Evolutionary conservation across 2,329 filamentous ascomycete genomes (phyloP), one percentile per base, ranked within the genome.

Genomic region (Hypoxylon sp.): DNA sequence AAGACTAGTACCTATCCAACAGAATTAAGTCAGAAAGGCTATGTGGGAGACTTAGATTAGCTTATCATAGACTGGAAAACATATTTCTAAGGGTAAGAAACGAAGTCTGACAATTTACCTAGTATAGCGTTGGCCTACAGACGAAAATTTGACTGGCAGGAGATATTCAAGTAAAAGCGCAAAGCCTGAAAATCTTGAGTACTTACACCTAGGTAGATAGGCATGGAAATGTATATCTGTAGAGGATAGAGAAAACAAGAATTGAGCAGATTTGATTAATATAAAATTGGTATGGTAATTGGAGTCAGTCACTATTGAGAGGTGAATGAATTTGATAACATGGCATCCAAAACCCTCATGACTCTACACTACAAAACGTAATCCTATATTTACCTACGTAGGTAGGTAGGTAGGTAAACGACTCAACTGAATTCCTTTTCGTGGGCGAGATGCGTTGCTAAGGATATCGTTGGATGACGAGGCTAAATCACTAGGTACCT

Each of bases 1-100:
- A 39, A 55, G 10, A 19, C 11, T 71, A 13, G 66, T 63, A 4
- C 69, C 66, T 48, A 13, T 46, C 3, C 8, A 33, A 50, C 39
- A 48, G 29, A 8, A 50, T 52, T 17, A 22, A 13, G 2, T 13
- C 5, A 11, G 1, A 31, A 17, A 17, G n/a, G 47, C 10, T 10
- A 8, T 8, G 2, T 3, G n/a, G 24, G 14, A 8, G 5, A 22
- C 26, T 42, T 42, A 42, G 17, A 26, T 13, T 29, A 3, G 17
- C 13, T 13, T 5, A 13, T 14, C 26, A 14, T 11, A 29, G 11
- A 54, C 19, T 42, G 37, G 10, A 10, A 9, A 31, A 5, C 6
- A 42, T 29, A 17, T 24, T 8, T 42, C 8, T 42, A 2, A 19
- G 11, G 14, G 3, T 39, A 3, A 52, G 4, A 24, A 17, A 44